Evolutionary conservation across 176 grass and related monocot species (phyloP), one percentile per base, ranked within the genome.

Genomic region (Avena insularis): DNA sequence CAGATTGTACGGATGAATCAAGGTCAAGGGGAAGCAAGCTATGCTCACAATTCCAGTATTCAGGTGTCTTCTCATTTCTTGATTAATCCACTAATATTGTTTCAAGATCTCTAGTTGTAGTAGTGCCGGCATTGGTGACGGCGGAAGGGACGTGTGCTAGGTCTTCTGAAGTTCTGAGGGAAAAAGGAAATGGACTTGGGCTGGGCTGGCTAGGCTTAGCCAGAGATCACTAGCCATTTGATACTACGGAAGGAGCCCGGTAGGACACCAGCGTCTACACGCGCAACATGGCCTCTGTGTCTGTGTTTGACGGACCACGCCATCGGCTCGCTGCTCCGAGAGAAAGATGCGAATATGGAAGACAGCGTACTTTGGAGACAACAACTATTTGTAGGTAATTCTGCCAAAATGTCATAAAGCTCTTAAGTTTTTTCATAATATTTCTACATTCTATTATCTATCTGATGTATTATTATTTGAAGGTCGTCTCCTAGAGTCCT

Each of bases 21-120:
- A 74, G 68, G 82, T 20, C 53, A 74, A 59, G 82, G 38, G 15
- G 53, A 83, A 60, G 59, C 51, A 83, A 72, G 81, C 13, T 83
- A 83, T 4, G 53, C 81, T 58, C 67, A 13, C 2, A 83, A 84
- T 38, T 83, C 81, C 20, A 58, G 7, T 56, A 0, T 73, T 47
- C 81, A 83, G 66, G 81, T 83, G 46, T 58, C 49, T 83, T 57
- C 51, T 56, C 2, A 1, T 12, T 4, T 70, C 36, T 70, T 43
- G 12, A 53, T 53, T 20, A 13, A 5, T 7, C 1, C 33, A 36
- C 3, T 71, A 5, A 19, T 68, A 16, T 14, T 36, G 6, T 36
- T 36, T 67, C 5, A 14, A 36, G 8, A 6, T 36, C 16, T 36
- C 45, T 47, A 47, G 38, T 40, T 40, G 38, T 40, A 0, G 38